These are phyloP conservation scores for Xanthoceras sorbifolium DNA, from an alignment of 345 rosid genomes.

Conservation along the genomic window DNA sequence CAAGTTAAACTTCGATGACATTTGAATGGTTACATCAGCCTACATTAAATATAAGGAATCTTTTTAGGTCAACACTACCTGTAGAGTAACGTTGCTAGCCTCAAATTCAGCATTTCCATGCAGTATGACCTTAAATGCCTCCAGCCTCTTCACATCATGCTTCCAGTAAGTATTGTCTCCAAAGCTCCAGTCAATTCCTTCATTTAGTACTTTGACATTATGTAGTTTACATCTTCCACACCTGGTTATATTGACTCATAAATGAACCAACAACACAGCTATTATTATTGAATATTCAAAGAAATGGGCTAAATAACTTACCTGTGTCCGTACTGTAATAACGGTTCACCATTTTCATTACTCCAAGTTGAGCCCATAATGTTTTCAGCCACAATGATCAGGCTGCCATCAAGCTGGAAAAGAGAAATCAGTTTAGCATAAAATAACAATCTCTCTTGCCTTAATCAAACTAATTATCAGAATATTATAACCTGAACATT, in stretches of 20 bases:
- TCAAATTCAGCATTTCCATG: conserved; percentile 95
- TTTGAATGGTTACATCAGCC: neutral
- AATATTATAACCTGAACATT: conserved; percentile 67
- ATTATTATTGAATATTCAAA: conserved; percentile 6
- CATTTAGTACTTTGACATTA: conserved; percentile 69
- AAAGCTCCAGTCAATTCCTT: conserved; percentile 80
- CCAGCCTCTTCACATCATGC: conserved; percentile 67
- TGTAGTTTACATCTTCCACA: conserved; percentile 85
- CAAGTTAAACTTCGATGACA: neutral
- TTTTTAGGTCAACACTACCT: conserved; percentile 45
- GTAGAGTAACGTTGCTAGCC: conserved; percentile 66
- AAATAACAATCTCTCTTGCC: conserved; percentile 2
- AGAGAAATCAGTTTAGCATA: conserved; percentile 28
- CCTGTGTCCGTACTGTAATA: conserved; percentile 76
- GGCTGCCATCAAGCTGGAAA: conserved; percentile 82
- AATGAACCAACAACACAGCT: conserved; percentile 11
- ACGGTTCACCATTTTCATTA: conserved; percentile 54
- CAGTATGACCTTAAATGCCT: conserved; percentile 64
- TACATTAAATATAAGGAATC: neutral
- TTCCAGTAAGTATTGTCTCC: conserved; percentile 82
- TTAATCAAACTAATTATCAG: conserved; percentile 9
- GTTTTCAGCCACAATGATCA: conserved; percentile 67
- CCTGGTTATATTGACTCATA: conserved; percentile 37
- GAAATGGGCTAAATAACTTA: conserved; percentile 21
- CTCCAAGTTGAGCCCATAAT: conserved; percentile 68